These are phyloP conservation scores for Trypanosoma congolense DNA, from an alignment of 208 protist species.

Conservation along the genomic window DNA sequence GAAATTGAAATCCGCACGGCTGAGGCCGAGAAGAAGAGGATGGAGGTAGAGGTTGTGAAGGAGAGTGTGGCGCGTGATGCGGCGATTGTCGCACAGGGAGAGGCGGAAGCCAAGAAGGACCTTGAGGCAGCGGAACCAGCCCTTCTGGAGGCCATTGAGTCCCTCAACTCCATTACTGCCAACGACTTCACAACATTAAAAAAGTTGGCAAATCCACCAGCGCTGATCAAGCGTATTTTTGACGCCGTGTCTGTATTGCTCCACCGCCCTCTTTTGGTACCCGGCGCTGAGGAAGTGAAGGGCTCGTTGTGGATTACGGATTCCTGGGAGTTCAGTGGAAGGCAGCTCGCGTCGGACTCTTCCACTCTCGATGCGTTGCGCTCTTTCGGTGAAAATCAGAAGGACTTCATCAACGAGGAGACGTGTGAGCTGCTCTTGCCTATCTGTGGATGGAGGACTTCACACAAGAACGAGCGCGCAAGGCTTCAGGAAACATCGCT, in stretches of 20 bases:
- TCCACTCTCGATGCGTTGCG: constrained; percentile 72
- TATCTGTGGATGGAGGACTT: constrained; percentile 96
- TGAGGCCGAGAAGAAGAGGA: constrained; percentile 94
- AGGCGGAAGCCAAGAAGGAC: constrained; percentile 94
- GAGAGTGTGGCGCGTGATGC: constrained; percentile 85
- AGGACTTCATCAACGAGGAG: constrained; percentile 98
- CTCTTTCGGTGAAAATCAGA: constrained; percentile 81
- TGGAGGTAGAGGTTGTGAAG: constrained; percentile 93
- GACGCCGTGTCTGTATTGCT: constrained; percentile 96
- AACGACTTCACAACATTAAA: constrained; percentile 94
- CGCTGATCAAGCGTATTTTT: constrained; percentile 96
- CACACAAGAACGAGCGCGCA: constrained; percentile 89
- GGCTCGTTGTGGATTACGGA: constrained; percentile 85
- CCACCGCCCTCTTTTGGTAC: constrained; percentile 69
- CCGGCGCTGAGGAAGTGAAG: constrained; percentile 78
- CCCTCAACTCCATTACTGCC: constrained; percentile 91
- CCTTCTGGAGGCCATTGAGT: constrained; percentile 91
- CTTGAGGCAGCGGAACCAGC: constrained; percentile 91
- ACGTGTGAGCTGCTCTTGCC: constrained; percentile 96
- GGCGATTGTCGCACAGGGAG: constrained; percentile 84
- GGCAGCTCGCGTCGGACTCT: constrained; percentile 77
- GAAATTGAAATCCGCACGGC: constrained; percentile 92
- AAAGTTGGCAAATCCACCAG: constrained; percentile 93
- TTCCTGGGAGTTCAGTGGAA: constrained; percentile 87
- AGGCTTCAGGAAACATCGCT: constrained; percentile 89